phyloP scores from a whole-genome alignment of 78 protist genomes.

The Fonticula alba region DNA sequence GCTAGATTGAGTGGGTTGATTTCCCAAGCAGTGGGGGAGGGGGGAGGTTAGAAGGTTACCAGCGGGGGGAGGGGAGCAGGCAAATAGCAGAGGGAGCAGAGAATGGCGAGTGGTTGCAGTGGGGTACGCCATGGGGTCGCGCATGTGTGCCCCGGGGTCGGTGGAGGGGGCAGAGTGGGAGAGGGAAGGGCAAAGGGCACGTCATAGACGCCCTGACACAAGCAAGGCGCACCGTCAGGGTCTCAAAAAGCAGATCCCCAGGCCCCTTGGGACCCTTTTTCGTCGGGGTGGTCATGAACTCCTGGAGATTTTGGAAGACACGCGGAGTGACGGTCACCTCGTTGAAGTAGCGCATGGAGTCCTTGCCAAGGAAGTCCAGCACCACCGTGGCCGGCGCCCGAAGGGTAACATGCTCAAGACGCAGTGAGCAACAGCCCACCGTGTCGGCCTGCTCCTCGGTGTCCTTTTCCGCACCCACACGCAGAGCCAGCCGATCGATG shows the following conservation, averaged over 20 bases:
- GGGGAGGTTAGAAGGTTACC: too few relatives aligned
- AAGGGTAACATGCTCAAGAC: slow-evolving; percentile 76
- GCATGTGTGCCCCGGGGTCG: too few relatives aligned
- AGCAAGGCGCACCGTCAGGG: not conserved
- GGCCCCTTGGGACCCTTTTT: not conserved
- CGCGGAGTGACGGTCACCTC: slow-evolving; percentile 33
- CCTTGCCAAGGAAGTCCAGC: slow-evolving; percentile 96
- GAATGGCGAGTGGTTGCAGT: too few relatives aligned
- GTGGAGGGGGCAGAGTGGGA: too few relatives aligned
- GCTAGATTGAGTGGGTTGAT: too few relatives aligned
- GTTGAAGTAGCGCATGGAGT: slow-evolving; percentile 71
- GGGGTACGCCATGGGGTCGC: too few relatives aligned
- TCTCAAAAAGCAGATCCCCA: slow-evolving; percentile 3
- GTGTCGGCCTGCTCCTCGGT: slow-evolving; percentile 86
- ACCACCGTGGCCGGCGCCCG: not conserved
- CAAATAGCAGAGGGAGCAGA: too few relatives aligned
- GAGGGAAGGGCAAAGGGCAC: too few relatives aligned
- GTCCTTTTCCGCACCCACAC: slow-evolving; percentile 93
- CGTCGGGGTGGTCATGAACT: slow-evolving; percentile 30
- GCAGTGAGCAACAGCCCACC: slow-evolving; percentile 93
- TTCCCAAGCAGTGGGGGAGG: too few relatives aligned
- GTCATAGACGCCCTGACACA: not conserved
- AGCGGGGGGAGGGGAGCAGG: too few relatives aligned
- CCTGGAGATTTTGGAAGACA: slow-evolving; percentile 14
- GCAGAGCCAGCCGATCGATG: slow-evolving; percentile 86